These are phyloP conservation scores for Pseudogymnoascus destructans DNA, from an alignment of 2,329 filamentous ascomycete species.

Conservation along the genomic window DNA sequence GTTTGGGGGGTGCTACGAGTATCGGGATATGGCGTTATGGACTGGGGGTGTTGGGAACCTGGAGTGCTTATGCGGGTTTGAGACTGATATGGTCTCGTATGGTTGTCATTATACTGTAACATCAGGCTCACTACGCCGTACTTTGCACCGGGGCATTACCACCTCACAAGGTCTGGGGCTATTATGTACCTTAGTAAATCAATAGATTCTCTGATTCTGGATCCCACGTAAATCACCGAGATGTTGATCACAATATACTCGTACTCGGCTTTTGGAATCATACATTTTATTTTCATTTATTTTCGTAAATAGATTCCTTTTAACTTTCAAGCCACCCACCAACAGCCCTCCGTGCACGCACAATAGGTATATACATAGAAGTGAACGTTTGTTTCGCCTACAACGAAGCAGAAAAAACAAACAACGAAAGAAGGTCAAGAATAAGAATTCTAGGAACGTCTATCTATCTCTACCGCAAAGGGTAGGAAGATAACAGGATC, in stretches of 20 bases:
- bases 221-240: not conserved
- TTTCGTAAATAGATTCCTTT: not conserved
- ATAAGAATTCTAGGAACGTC: not conserved
- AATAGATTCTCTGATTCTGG: not conserved
- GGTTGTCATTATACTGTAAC: not conserved
- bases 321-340: not conserved
- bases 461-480: not conserved
- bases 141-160: not conserved
- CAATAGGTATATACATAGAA: slow-evolving; percentile 8
- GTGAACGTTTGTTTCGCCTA: not conserved
- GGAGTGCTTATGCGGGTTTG: not conserved
- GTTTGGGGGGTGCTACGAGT: not conserved
- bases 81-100: not conserved
- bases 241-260: not conserved
- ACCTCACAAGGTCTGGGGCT: not conserved
- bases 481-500: not conserved
- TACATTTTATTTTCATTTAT: not conserved
- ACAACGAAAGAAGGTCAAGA: not conserved
- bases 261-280: not conserved
- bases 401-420: not conserved
- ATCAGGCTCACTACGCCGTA: not conserved
- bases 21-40: not conserved
- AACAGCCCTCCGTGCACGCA: not conserved
- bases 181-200: not conserved
- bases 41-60: not conserved